Conservation (phyloP, 2,329 filamentous ascomycete species). For the Pseudogymnoascus sp. region DNA sequence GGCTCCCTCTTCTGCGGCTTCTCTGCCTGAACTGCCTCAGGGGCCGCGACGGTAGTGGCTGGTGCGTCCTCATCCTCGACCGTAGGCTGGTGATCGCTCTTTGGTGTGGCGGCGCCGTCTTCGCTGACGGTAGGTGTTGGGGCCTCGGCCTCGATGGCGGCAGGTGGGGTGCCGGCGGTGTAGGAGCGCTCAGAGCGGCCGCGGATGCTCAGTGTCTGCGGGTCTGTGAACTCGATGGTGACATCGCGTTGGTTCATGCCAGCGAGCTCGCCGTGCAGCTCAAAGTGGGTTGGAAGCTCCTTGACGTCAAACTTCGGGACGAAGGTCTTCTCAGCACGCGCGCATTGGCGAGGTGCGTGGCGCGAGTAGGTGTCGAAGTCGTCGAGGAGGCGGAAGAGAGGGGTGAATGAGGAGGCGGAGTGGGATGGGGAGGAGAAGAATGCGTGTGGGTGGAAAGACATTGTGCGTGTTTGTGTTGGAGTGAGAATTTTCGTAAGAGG, state of each 20-base stretch:
- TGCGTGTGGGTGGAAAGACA: slow-evolving; percentile 21
- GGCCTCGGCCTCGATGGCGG: slow-evolving; percentile 19
- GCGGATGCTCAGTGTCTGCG: slow-evolving; percentile 61
- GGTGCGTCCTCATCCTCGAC: slow-evolving; percentile 28
- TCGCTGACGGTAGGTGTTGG: slow-evolving; percentile 19
- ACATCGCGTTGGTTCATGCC: slow-evolving; percentile 64
- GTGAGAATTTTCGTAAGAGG: not conserved
- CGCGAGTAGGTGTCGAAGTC: slow-evolving; percentile 49
- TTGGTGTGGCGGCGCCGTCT: slow-evolving; percentile 20
- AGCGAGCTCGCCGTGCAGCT: slow-evolving; percentile 71
- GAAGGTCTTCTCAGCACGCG: slow-evolving; percentile 39
- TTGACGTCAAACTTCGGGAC: slow-evolving; percentile 69
- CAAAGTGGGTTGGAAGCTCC: slow-evolving; percentile 58
- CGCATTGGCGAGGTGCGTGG: slow-evolving; percentile 12
- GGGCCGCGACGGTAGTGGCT: slow-evolving; percentile 11
- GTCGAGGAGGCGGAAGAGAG: slow-evolving; percentile 53
- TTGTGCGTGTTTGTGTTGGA: slow-evolving; percentile 30
- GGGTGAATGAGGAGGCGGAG: slow-evolving; percentile 33
- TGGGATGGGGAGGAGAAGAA: not conserved
- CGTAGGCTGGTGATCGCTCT: slow-evolving; percentile 32
- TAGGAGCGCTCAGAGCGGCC: slow-evolving; percentile 57
- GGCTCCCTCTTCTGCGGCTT: slow-evolving; percentile 28
- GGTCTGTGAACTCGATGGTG: slow-evolving; percentile 67
- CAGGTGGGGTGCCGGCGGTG: slow-evolving; percentile 41
- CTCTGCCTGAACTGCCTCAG: slow-evolving; percentile 21